Base-by-base conservation (phyloP, 805 yeast genomes). In the Wickerhamomyces bovis region DNA sequence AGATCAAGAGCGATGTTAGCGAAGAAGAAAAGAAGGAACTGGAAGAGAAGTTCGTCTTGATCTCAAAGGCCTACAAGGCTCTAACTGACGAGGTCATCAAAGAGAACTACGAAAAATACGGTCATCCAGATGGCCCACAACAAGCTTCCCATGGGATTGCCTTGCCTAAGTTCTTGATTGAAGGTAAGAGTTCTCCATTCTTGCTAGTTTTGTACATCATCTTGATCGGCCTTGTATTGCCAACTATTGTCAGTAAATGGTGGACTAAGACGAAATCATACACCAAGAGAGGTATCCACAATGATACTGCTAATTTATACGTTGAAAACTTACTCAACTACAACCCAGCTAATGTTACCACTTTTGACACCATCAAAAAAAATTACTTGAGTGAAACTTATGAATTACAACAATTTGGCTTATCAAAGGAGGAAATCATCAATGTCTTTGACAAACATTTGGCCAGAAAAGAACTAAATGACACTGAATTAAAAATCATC, bases 111-210 rank as follows among this genome's bases (percentile, higher is more conserved):
- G 70, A 83, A 57, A 82, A 79, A 56, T 94, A 84, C 60, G 99
- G 99, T 43, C 96, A 95, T 63, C 99, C 99, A 5, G 99, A 94
- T 69, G 99, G 99, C 39, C 96, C 95, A 38, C 96, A 88, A 66
- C 87, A 87, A 23, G 75, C 84, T 18, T 71, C 84, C 19, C 97
- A 89, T 63, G 99, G 99, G 51, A 89, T 94, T 65, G 99, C 98
- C 0, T 69, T 94, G 54, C 99, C 99, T 28, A 82, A 85, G 62
- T 89, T 87, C 67, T 73, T 94, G 51, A 86, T 95, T 26, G 96
- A 89, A 53, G 89, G 95, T 39, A 75, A 81, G 48, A 81, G 82
- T 20, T 82, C 95, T 5, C 77, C 83, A 4, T 56, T 84, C 20
- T 70, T 89, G 50, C 68, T 85, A 23, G 75, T 83, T 15, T 54